phyloP scores from a whole-genome alignment of 768 basidiomycete species.

The Kwoniella heveanensis region DNA sequence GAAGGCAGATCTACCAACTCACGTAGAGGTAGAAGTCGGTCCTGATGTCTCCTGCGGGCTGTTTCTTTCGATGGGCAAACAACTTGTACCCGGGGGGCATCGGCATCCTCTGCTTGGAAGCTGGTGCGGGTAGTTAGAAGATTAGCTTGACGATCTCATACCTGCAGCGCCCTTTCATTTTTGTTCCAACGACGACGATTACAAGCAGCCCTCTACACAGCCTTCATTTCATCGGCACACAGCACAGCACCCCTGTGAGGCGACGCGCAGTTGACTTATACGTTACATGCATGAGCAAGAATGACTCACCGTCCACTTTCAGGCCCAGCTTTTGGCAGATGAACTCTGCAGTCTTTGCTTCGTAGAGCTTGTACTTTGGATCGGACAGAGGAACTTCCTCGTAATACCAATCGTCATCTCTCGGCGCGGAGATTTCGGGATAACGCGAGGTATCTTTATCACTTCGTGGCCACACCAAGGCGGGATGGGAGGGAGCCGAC shows the following conservation, averaged over 20 bases:
- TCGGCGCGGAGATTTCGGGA: slow-evolving; percentile 21
- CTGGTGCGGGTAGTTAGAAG: background rate
- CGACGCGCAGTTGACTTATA: no score
- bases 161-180: no score
- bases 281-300: no score
- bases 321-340: slow-evolving; percentile 25
- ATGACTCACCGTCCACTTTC: slow-evolving; percentile 18
- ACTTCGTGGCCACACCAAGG: slow-evolving; percentile 39
- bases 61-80: slow-evolving; percentile 40
- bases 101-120: slow-evolving; percentile 21
- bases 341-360: slow-evolving; percentile 34
- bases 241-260: no score
- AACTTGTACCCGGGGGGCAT: slow-evolving; percentile 45
- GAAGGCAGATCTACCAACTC: slow-evolving; percentile 4
- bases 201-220: no score
- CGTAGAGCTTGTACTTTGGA: slow-evolving; percentile 36
- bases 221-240: no score
- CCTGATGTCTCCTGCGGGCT: slow-evolving; percentile 19
- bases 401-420: slow-evolving; percentile 12
- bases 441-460: slow-evolving; percentile 34
- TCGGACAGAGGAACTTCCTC: slow-evolving; percentile 20
- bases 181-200: no score
- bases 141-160: no score
- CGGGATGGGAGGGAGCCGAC: slow-evolving; percentile 25
- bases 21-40: slow-evolving; percentile 45